These are phyloP conservation scores for Alternaria sp. DNA, from an alignment of 2,329 filamentous ascomycete genomes.

Conservation along the genomic window DNA sequence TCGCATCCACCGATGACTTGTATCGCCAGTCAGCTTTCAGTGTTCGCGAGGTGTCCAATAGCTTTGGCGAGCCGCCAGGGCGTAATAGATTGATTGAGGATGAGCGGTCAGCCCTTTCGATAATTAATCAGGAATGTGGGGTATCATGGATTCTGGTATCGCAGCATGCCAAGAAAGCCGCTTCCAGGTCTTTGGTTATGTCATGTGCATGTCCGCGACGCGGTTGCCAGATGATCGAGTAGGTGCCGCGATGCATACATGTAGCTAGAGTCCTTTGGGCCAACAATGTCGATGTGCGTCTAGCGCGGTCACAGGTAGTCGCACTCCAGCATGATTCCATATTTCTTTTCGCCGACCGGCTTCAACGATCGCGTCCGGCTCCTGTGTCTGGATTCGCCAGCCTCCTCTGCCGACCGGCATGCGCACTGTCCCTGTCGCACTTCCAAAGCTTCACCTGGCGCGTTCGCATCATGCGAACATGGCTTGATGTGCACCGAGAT, in stretches of 20 bases:
- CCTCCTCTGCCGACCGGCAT: background rate
- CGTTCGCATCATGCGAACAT: slow-evolving; percentile 1
- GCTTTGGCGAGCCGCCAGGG: background rate
- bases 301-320: background rate
- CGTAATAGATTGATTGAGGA: slow-evolving; percentile 7
- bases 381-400: background rate
- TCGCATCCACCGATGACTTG: background rate
- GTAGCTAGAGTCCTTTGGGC: background rate
- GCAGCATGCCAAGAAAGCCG: background rate
- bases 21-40: background rate
- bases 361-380: background rate
- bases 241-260: background rate
- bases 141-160: background rate
- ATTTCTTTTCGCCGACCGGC: background rate
- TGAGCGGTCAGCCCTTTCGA: background rate
- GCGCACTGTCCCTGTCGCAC: background rate
- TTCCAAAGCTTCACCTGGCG: background rate
- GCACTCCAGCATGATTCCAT: background rate
- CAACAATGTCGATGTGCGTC: background rate
- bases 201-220: background rate
- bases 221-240: background rate
- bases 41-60: background rate
- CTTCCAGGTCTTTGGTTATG: background rate
- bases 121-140: slow-evolving; percentile 1
- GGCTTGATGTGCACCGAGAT: background rate